Evolutionary conservation across 441 rosid species (phyloP), one percentile per base, ranked within the genome.

Genomic region (Eugenia klotzschiana): DNA sequence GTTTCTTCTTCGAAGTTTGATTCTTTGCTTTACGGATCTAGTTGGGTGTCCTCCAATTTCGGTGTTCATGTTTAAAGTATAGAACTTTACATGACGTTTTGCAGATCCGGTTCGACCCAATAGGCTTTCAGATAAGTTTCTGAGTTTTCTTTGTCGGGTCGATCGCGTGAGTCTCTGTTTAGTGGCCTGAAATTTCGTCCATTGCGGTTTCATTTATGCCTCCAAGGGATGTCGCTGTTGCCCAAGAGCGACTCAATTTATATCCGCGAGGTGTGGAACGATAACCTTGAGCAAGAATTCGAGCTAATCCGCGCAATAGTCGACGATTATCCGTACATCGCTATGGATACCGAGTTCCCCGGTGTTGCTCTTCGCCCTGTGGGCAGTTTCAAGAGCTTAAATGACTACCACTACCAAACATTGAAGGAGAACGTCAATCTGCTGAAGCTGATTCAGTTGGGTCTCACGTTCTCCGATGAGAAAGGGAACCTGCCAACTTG

Each of bases 261-360:
- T 83, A 93, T 92, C 79, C 92, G 93, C 20, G 91, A 93, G 90
- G 96, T 92, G 0, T 93, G 94, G 93, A 82, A 82, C 60, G 89
- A 88, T 80, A 93, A 91, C 53, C 88, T 90, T 0, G 87, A 83
- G 83, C 86, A 87, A 53, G 96, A 93, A 80, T 91, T 91, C 79
- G 89, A 58, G 84, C 88, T 92, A 88, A 92, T 93, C 74, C 88
- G 89, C 3, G 86, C 87, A 25, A 86, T 91, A 9, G 92, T 93
- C 0, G 91, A 93, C 56, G 88, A 89, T 55, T 92, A 87, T 86
- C 94, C 92, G 16, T 93, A 87, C 84, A 82, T 91, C 11, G 94
- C 92, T 5, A 93, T 93, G 94, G 93, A 93, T 41, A 93, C 94
- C 0, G 93, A 93, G 88, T 92, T 93, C 79, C 96, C 94, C 1